A percentile compares a stretch with the other conserved stretches of the same genome.
phyloP scores from a whole-genome alignment of 768 basidiomycete genomes.

The Hydnum rufescens region DNA sequence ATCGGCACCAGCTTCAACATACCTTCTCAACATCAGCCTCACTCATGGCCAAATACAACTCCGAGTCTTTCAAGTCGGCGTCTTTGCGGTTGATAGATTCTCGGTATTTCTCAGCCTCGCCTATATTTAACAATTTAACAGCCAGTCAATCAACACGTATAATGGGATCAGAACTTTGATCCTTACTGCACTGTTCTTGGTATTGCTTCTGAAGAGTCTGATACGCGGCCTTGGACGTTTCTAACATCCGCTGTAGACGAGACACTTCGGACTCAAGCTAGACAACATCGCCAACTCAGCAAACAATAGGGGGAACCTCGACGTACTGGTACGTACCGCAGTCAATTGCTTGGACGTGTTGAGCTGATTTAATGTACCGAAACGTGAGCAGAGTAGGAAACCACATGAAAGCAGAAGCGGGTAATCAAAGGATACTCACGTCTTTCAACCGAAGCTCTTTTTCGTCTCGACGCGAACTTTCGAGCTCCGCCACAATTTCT shows the following conservation, averaged over 20 bases:
- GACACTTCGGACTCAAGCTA: conserved; percentile 50
- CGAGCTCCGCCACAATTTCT: conserved; percentile 57
- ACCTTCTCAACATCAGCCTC: neutral
- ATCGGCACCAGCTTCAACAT: neutral
- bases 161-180: neutral
- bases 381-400: neutral
- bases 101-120: conserved; percentile 60
- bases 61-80: conserved; percentile 36
- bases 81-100: conserved; percentile 56
- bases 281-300: neutral
- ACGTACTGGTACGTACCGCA: conserved; percentile 6
- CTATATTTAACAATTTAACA: conserved; percentile 18
- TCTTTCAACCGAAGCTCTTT: conserved; percentile 82
- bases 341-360: conserved; percentile 1
- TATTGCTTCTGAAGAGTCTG: conserved; percentile 70
- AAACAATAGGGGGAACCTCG: neutral
- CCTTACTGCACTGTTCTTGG: conserved; percentile 66
- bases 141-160: too few species aligned
- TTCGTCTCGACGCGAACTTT: conserved; percentile 69
- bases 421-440: conserved; percentile 24
- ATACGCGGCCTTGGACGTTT: conserved; percentile 52
- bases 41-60: neutral
- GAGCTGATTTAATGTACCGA: neutral
- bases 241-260: conserved; percentile 53
- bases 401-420: neutral